Conservation (phyloP, 208 protist species). For the Phytomonas serpens region DNA sequence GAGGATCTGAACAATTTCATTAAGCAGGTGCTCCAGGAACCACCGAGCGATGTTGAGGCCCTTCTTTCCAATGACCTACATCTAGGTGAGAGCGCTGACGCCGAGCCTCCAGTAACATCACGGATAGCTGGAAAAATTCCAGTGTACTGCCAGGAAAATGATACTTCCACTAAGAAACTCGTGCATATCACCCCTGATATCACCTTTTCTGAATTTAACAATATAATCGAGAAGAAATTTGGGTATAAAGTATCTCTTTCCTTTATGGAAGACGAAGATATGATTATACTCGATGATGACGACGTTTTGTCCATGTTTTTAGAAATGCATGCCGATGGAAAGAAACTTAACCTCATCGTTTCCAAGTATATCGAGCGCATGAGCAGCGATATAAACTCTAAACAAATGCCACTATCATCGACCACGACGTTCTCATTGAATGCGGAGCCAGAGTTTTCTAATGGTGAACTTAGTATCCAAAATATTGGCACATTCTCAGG, state of each 20-base stretch:
- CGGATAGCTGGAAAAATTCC: conserved; percentile 55
- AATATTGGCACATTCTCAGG: conserved; percentile 45
- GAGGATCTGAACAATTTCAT: conserved; percentile 75
- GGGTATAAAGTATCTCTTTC: conserved; percentile 51
- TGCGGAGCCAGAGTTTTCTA: conserved; percentile 22
- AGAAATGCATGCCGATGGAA: conserved; percentile 46
- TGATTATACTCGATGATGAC: conserved; percentile 79
- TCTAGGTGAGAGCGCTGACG: conserved; percentile 22
- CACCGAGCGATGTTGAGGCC: conserved; percentile 23
- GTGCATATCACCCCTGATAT: conserved; percentile 56
- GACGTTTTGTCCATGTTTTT: conserved; percentile 83
- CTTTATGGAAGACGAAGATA: conserved; percentile 76
- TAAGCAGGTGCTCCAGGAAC: conserved; percentile 53
- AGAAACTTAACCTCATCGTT: conserved; percentile 76
- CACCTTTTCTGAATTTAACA: conserved; percentile 60
- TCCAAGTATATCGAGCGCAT: conserved; percentile 17
- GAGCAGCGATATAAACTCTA: conserved; percentile 29
- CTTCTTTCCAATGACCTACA: conserved; percentile 31
- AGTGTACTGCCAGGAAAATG: conserved; percentile 70
- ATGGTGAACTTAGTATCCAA: conserved; percentile 47
- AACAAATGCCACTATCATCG: conserved; percentile 9
- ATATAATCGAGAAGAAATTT: conserved; percentile 76
- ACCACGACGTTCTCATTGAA: conserved; percentile 11
- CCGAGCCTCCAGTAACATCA: conserved; percentile 20
- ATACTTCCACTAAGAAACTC: conserved; percentile 44